Evolutionary conservation across 352 stramenopile genomes (phyloP).

Genomic region (Pythium phragmitis): DNA sequence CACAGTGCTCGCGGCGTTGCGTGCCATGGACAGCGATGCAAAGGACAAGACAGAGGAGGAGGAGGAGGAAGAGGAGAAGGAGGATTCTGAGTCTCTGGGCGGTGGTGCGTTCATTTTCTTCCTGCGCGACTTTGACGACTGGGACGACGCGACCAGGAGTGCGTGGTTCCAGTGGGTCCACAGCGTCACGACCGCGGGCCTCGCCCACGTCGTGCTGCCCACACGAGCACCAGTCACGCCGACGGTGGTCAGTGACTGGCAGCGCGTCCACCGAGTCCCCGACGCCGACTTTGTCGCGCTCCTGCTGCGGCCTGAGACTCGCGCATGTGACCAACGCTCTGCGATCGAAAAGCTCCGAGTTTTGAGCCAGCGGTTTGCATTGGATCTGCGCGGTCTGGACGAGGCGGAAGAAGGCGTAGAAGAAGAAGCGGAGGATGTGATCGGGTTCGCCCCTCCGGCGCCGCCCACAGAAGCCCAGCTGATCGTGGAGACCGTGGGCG

Average conservation of each 20-base stretch:
- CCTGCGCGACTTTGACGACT: conserved; percentile 48
- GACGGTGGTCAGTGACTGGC: conserved; percentile 37
- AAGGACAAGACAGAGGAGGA: not conserved
- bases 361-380: conserved; percentile 12
- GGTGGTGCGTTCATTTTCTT: conserved; percentile 47
- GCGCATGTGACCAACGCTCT: conserved; percentile 37
- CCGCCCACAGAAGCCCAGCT: conserved; percentile 29
- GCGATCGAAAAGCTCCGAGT: conserved; percentile 49
- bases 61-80: not conserved
- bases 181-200: conserved; percentile 35
- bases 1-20: conserved; percentile 12
- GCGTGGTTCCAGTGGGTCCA: conserved; percentile 55
- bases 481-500: conserved; percentile 45
- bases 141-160: conserved; percentile 34
- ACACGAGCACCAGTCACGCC: conserved; percentile 48
- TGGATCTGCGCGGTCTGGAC: conserved; percentile 18
- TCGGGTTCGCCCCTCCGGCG: not conserved
- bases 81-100: not conserved
- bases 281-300: conserved; percentile 57
- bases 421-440: conserved; percentile 17
- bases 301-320: conserved; percentile 56
- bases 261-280: conserved; percentile 31
- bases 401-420: not conserved
- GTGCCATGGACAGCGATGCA: not conserved
- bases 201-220: conserved; percentile 62